A percentile compares a stretch with the other conserved stretches of the same genome.
Evolutionary conservation across 805 yeast genomes (phyloP).

Genomic region (Kuraishia hungarica): DNA sequence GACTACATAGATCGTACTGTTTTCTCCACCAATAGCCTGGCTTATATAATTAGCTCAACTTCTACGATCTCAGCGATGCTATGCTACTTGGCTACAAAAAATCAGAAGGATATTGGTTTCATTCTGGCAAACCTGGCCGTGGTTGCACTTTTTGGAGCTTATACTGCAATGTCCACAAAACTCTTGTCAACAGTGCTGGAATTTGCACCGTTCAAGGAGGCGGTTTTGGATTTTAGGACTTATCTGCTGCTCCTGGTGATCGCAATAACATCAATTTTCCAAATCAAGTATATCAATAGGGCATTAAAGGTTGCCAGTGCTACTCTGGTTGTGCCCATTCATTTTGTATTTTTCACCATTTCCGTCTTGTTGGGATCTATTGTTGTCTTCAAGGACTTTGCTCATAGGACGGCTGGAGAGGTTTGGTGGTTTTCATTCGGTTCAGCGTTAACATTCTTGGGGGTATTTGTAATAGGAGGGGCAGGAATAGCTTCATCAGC

Average conservation of each 20-base stretch:
- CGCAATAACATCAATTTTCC: constrained; percentile 29
- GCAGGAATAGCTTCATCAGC: not conserved
- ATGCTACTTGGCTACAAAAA: constrained; percentile 2
- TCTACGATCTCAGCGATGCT: constrained; percentile 9
- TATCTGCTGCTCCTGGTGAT: constrained; percentile 23
- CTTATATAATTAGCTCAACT: constrained; percentile 19
- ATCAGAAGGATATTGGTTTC: constrained; percentile 8
- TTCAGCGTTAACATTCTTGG: constrained; percentile 27
- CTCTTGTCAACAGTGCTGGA: constrained; percentile 25
- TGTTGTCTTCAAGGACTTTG: constrained; percentile 31
- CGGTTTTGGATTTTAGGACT: constrained; percentile 19
- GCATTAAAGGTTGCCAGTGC: constrained; percentile 31
- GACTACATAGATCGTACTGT: constrained; percentile 17
- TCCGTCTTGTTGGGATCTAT: constrained; percentile 34
- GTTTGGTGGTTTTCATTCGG: constrained; percentile 22
- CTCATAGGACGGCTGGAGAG: constrained; percentile 15
- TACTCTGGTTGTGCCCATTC: constrained; percentile 40
- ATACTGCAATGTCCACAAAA: constrained; percentile 37
- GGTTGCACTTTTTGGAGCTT: constrained; percentile 38
- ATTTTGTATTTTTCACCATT: constrained; percentile 37
- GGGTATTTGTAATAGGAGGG: constrained; percentile 28
- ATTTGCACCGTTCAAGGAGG: constrained; percentile 14
- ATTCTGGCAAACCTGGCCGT: constrained; percentile 23
- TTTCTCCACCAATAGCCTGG: constrained; percentile 13
- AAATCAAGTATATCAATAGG: constrained; percentile 28